Percentiles rank a stretch among this genome's conserved stretches.
Conservation (phyloP, 208 protist species). For the Leishmania lainsoni region DNA sequence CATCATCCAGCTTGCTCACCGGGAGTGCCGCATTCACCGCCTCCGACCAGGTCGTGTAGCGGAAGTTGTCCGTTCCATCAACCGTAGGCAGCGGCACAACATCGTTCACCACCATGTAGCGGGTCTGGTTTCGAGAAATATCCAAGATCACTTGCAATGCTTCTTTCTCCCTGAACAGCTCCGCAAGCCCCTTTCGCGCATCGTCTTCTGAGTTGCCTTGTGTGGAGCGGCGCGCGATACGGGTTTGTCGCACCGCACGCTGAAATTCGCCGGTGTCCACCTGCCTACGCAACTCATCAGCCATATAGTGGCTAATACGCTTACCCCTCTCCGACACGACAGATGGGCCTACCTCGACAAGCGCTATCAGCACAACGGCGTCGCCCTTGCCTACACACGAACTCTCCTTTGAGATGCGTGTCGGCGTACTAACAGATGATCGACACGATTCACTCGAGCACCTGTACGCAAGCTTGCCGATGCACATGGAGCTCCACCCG, state of each 20-base stretch:
- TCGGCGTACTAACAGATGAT: neutral
- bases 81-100: neutral
- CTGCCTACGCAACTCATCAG: constrained; percentile 10
- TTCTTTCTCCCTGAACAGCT: neutral
- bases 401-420: neutral
- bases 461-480: constrained; percentile 10
- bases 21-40: constrained; percentile 18
- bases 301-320: constrained; percentile 21
- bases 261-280: neutral
- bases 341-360: constrained; percentile 29
- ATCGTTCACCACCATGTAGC: constrained; percentile 13
- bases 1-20: constrained; percentile 8
- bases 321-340: constrained; percentile 11
- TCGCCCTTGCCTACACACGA: constrained; percentile 9
- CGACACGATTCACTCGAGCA: constrained; percentile 11
- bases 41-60: constrained; percentile 2
- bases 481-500: constrained; percentile 16
- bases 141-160: neutral
- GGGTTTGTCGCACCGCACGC: neutral
- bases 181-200: neutral
- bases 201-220: neutral
- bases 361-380: constrained; percentile 3
- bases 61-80: neutral
- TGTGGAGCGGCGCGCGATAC: neutral
- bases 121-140: neutral